Evolutionary conservation across 208 protist genomes (phyloP).

Genomic region (Trichomonas vaginalis): DNA sequence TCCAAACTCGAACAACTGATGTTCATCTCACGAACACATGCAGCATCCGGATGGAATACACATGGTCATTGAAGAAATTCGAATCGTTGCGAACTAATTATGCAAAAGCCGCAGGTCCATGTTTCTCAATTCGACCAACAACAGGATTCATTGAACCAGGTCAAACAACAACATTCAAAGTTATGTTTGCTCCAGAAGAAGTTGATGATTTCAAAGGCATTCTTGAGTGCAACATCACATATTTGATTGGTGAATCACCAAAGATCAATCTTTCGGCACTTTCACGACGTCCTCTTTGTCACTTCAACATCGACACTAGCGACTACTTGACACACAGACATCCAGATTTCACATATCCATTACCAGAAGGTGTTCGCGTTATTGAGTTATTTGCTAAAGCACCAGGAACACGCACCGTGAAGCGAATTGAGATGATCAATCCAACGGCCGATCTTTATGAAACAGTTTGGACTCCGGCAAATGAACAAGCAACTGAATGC

Average conservation of each 20-base stretch:
- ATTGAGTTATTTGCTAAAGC: background rate
- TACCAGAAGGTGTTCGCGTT: background rate
- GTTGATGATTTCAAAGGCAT: slow-evolving; percentile 1
- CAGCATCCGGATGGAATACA: background rate
- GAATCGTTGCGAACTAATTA: background rate
- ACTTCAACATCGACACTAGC: background rate
- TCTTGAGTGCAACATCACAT: background rate
- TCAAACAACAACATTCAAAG: background rate
- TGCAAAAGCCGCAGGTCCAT: background rate
- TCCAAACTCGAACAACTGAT: background rate
- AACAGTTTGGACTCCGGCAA: background rate
- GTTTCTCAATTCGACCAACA: background rate
- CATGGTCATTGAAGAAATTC: background rate
- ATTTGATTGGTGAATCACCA: background rate
- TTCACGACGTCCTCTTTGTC: background rate
- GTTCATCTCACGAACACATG: background rate
- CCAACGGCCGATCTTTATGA: background rate
- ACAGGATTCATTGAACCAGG: slow-evolving; percentile 16
- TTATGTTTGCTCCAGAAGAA: background rate
- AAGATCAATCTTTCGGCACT: background rate
- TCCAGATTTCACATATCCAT: background rate
- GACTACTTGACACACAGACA: background rate
- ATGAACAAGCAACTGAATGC: background rate
- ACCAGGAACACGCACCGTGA: background rate
- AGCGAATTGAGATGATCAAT: background rate